phyloP scores from a whole-genome alignment of 2,329 filamentous ascomycete genomes.

The Fusarium sp. region DNA sequence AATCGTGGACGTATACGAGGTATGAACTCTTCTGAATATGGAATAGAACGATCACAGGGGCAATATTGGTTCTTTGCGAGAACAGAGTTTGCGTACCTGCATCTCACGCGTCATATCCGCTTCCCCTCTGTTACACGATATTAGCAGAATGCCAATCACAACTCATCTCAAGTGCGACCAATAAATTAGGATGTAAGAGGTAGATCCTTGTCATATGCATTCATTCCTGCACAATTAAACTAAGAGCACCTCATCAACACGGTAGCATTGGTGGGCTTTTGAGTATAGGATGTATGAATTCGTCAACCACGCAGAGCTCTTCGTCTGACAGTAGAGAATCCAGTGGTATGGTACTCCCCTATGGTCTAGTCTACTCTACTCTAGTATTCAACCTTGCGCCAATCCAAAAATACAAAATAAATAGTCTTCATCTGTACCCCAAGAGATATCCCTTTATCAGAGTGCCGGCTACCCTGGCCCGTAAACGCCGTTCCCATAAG shows the following conservation, averaged over 20 bases:
- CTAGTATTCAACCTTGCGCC: constrained; percentile 23
- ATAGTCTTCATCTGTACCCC: constrained; percentile 9
- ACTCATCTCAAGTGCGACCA: not conserved
- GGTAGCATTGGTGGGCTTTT: too few relatives aligned
- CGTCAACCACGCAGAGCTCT: not conserved
- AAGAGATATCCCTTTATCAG: constrained; percentile 38
- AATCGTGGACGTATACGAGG: not conserved
- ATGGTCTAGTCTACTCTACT: constrained; percentile 11
- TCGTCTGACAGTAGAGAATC: constrained; percentile 14
- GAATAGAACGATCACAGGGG: not conserved
- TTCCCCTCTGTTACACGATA: not conserved
- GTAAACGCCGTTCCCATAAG: constrained; percentile 28
- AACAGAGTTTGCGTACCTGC: not conserved
- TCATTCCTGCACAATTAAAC: constrained; percentile 6
- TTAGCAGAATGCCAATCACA: not conserved
- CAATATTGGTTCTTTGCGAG: not conserved
- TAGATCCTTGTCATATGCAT: not conserved
- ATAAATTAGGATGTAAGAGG: not conserved
- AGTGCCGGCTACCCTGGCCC: constrained; percentile 27
- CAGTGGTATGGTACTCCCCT: constrained; percentile 4
- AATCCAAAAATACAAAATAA: constrained; percentile 10
- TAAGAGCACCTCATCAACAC: too few relatives aligned
- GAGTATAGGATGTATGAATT: constrained; percentile 2
- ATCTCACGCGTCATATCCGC: not conserved
- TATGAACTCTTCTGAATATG: not conserved